Evolutionary conservation across 257 asterid genomes (phyloP), one percentile per base, ranked within the genome.

Genomic region (Scutellaria barbata): DNA sequence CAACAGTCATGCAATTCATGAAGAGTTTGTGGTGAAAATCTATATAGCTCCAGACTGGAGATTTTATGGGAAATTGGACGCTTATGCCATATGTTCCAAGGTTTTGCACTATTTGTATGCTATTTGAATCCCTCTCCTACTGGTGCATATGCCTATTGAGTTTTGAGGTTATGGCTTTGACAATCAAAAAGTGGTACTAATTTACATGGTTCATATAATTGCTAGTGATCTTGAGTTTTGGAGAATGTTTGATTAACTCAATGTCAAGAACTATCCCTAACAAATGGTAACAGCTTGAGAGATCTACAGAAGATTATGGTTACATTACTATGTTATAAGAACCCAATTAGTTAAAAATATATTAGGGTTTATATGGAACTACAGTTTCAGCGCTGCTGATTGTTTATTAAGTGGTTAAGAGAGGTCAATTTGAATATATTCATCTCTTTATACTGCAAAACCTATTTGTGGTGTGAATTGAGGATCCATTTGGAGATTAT

Each of bases 381-480:
- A 30, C 35, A 13, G 22, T 4, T 25, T n/a, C 67, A 4, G 56
- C 8, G 6, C 0, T 10, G 56, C 8, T 47, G 14, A 35, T 63
- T 46, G 22, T 47, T 17, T 63, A 69, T 71, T 63, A 37, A 63
- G 71, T 12, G 45, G 52, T 53, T 68, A 42, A 62, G 56, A 46
- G 68, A 56, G 50, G 5, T 56, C 5, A 9, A 10, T 54, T 18
- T 25, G 18, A 7, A 37, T 14, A 20, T 58, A 0, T 51, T 45
- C 45, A 40, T 73, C 7, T 13, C 10, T 42, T 56, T 45, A 8
- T 20, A n/a, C 68, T 66, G 52, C 16, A 61, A 55, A 8, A 45
- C 52, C 17, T 61, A 10, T 33, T 9, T 53, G 13, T 64, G 72
- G 20, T n/a, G 43, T 66, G 16, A 42, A 6, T 22, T 11, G 52